These are phyloP conservation scores for Termitomyces sp. DNA, from an alignment of 768 basidiomycete genomes.

Conservation along the genomic window DNA sequence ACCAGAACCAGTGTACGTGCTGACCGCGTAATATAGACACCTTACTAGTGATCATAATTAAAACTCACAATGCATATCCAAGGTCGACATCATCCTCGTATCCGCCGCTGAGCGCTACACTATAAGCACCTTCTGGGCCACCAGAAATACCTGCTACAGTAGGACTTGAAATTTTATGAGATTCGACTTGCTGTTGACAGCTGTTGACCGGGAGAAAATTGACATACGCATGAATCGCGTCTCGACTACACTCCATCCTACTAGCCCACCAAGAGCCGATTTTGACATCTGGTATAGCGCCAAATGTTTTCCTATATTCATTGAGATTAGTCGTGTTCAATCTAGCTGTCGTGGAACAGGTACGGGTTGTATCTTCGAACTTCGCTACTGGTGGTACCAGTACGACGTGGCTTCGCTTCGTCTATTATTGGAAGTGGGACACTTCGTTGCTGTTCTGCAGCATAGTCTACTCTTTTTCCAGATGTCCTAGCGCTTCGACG, in stretches of 20 bases:
- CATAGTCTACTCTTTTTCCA: constrained; percentile 55
- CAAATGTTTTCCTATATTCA: constrained; percentile 62
- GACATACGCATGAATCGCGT: constrained; percentile 82
- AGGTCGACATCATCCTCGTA: constrained; percentile 83
- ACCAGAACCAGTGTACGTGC: constrained; percentile 82
- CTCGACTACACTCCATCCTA: constrained; percentile 63
- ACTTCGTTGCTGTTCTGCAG: constrained; percentile 31
- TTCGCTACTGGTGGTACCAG: constrained; percentile 9
- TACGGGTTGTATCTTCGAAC: constrained; percentile 48
- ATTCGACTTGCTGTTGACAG: constrained; percentile 1
- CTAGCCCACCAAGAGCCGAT: constrained; percentile 84
- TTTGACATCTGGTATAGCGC: constrained; percentile 70
- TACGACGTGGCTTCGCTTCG: constrained; percentile 29
- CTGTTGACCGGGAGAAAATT: not conserved
- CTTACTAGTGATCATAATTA: not conserved
- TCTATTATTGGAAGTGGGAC: constrained; percentile 34
- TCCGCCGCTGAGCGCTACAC: constrained; percentile 84
- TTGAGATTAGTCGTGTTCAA: not conserved
- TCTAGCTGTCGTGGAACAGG: constrained; percentile 12
- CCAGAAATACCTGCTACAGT: constrained; percentile 80
- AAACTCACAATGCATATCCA: constrained; percentile 75
- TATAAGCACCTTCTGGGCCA: constrained; percentile 66
- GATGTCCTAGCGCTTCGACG: constrained; percentile 68
- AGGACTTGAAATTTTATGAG: constrained; percentile 41
- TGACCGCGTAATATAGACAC: constrained; percentile 18